These are phyloP conservation scores for Linaria vulgaris DNA, from an alignment of 257 asterid species.

Conservation along the genomic window DNA sequence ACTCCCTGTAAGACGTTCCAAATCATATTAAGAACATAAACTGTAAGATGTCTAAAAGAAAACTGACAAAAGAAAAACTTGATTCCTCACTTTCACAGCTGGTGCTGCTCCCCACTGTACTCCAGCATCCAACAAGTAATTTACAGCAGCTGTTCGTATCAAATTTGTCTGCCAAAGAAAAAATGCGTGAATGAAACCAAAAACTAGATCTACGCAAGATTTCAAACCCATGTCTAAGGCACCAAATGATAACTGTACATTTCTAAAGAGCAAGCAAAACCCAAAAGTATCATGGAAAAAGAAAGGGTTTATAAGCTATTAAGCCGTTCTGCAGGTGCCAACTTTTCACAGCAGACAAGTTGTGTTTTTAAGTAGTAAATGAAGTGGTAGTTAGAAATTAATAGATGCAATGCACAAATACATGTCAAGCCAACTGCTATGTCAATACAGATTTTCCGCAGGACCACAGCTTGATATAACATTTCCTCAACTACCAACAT, in stretches of 20 bases:
- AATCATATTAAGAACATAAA: conserved; percentile 23
- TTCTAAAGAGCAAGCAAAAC: neutral
- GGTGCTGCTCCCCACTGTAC: conserved; percentile 97
- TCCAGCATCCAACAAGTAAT: conserved; percentile 92
- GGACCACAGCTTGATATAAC: neutral
- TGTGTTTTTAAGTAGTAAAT: neutral
- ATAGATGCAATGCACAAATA: neutral
- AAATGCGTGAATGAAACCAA: conserved; percentile 16
- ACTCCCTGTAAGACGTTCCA: conserved; percentile 67
- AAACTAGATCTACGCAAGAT: conserved; percentile 1
- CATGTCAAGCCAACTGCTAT: neutral
- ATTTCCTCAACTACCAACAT: neutral
- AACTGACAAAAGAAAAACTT: conserved; percentile 5
- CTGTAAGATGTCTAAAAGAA: conserved; percentile 6
- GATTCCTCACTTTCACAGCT: conserved; percentile 65
- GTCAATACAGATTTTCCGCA: neutral
- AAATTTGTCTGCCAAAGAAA: conserved; percentile 58
- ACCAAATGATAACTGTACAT: conserved; percentile 13
- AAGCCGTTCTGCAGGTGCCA: neutral
- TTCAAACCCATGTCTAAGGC: conserved; percentile 12
- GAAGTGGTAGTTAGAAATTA: neutral
- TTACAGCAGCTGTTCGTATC: conserved; percentile 83
- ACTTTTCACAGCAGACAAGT: neutral
- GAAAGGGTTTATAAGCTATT: neutral
- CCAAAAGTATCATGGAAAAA: neutral